Conservation (phyloP, 768 basidiomycete genomes). For the Fomitopsis serialis region DNA sequence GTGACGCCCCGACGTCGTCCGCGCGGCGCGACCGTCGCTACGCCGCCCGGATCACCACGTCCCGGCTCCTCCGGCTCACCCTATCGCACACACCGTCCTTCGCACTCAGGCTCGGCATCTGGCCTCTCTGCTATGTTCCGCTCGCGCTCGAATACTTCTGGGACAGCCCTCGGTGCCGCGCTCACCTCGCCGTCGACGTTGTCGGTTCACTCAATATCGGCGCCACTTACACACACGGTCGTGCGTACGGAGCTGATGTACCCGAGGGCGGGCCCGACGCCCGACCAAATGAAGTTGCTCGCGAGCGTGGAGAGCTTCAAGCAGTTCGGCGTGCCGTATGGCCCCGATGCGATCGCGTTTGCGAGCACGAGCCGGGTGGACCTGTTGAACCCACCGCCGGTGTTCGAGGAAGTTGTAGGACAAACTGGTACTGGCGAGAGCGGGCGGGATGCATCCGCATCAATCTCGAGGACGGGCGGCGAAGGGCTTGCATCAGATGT, state of each 20-base stretch:
- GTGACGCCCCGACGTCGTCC: neutral
- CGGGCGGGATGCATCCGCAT: neutral
- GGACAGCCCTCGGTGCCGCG: slow-evolving; percentile 13
- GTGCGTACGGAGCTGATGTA: slow-evolving; percentile 68
- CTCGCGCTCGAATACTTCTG: slow-evolving; percentile 41
- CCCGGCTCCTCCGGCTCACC: slow-evolving; percentile 20
- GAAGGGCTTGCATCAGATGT: neutral
- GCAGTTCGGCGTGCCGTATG: slow-evolving; percentile 73
- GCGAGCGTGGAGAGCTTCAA: slow-evolving; percentile 61
- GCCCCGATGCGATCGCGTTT: slow-evolving; percentile 64
- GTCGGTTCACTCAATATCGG: slow-evolving; percentile 68
- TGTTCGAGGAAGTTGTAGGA: slow-evolving; percentile 20
- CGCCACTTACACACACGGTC: slow-evolving; percentile 71
- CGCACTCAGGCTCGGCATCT: slow-evolving; percentile 33
- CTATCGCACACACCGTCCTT: slow-evolving; percentile 26
- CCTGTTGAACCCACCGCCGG: slow-evolving; percentile 33
- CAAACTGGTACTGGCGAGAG: neutral
- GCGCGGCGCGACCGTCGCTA: slow-evolving; percentile 3
- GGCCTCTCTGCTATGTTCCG: slow-evolving; percentile 39
- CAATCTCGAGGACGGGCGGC: neutral
- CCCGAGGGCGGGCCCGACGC: slow-evolving; percentile 57
- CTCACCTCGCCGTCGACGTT: slow-evolving; percentile 64
- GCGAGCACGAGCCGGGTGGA: slow-evolving; percentile 46
- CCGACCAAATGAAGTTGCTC: slow-evolving; percentile 62
- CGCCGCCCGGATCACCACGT: slow-evolving; percentile 7